A percentile compares a stretch with the other conserved stretches of the same genome.
phyloP scores from a whole-genome alignment of 2,329 filamentous ascomycete species.

The Curvularia spicifera region DNA sequence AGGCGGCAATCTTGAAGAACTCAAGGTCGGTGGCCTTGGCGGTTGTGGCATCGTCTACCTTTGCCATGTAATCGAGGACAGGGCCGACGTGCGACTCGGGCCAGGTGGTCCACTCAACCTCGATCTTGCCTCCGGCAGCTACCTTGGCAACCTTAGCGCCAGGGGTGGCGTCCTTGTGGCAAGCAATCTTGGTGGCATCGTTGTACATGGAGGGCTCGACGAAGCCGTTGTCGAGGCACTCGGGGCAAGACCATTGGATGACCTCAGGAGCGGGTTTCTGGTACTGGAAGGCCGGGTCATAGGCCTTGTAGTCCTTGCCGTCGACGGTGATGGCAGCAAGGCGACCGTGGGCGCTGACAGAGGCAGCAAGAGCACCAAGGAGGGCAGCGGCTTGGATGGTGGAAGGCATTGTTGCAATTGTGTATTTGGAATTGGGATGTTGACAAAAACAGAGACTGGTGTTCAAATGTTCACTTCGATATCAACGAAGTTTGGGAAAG shows the following conservation, averaged over 20 bases:
- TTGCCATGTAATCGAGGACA: constrained; percentile 52
- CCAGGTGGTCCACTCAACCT: neutral
- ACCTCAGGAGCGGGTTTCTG: constrained; percentile 42
- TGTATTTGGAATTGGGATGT: neutral
- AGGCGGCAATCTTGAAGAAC: constrained; percentile 69
- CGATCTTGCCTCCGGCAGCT: constrained; percentile 59
- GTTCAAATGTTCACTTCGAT: constrained; percentile 28
- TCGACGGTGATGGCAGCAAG: constrained; percentile 54
- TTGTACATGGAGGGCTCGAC: constrained; percentile 57
- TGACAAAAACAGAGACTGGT: constrained; percentile 16
- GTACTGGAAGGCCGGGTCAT: constrained; percentile 52
- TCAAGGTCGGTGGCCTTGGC: constrained; percentile 61
- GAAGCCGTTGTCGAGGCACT: constrained; percentile 60
- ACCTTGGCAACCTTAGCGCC: constrained; percentile 60
- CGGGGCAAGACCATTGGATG: constrained; percentile 59
- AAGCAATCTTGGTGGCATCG: constrained; percentile 61
- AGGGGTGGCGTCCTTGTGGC: constrained; percentile 63
- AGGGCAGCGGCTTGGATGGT: constrained; percentile 41
- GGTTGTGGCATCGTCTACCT: constrained; percentile 60
- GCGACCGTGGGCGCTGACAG: constrained; percentile 55
- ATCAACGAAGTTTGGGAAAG: constrained; percentile 35
- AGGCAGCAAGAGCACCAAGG: constrained; percentile 44
- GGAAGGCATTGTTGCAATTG: constrained; percentile 36
- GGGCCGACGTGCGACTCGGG: neutral
- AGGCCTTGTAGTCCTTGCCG: constrained; percentile 54